Percentiles rank a stretch among this genome's conserved stretches.
Evolutionary conservation across 306 rosid species (phyloP).

Genomic region (Cajanus cajan): DNA sequence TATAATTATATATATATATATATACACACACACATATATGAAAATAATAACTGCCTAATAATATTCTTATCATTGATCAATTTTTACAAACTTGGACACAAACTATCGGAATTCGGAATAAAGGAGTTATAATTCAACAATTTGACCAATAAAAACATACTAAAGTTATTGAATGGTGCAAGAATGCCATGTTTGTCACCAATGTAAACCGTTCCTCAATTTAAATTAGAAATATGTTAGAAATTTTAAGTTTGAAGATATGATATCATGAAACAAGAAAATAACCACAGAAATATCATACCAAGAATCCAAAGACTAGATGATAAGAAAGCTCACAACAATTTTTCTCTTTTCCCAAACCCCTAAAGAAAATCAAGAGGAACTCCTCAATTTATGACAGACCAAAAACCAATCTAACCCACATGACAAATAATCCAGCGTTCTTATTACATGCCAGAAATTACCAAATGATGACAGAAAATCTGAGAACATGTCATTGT

Average conservation of each 20-base stretch:
- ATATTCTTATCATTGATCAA: neutral
- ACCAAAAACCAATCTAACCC: neutral
- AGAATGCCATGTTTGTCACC: neutral
- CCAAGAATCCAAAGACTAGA: neutral
- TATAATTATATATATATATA: too few species aligned
- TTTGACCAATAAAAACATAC: neutral
- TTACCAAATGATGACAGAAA: neutral
- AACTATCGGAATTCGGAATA: neutral
- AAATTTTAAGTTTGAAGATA: neutral
- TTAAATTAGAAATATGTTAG: neutral
- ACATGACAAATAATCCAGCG: neutral
- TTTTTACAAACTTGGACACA: neutral
- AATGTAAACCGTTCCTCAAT: neutral
- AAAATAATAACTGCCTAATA: neutral
- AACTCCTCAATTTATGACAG: neutral
- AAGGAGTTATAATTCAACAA: too few species aligned
- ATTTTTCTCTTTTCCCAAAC: neutral
- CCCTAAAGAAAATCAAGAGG: conserved; percentile 8
- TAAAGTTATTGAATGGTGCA: neutral
- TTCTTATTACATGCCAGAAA: neutral
- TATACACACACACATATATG: neutral
- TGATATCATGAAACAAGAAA: neutral
- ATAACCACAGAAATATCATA: neutral
- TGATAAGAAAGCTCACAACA: neutral
- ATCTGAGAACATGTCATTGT: neutral